These are phyloP conservation scores for Zizania latifolia DNA, from an alignment of 176 grass and related monocot genomes.

Conservation along the genomic window DNA sequence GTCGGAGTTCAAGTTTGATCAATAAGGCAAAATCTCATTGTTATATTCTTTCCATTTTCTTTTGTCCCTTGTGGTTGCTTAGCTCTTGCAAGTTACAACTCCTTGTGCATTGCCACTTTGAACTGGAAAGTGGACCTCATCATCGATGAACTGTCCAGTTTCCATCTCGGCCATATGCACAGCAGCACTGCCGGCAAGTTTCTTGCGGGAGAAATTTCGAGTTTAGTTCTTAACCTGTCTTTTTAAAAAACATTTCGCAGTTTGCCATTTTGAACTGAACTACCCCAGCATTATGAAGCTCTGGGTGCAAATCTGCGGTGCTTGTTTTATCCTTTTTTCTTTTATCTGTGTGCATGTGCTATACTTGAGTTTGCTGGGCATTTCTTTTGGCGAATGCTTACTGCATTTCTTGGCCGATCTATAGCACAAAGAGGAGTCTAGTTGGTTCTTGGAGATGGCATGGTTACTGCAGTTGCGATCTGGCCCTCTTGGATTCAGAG, in stretches of 20 bases:
- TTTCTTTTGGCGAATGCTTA: too few relatives aligned
- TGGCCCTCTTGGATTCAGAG: too few relatives aligned
- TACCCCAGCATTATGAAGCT: not conserved
- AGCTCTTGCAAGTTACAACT: constrained; percentile 1
- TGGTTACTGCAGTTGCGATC: too few relatives aligned
- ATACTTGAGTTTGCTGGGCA: not conserved
- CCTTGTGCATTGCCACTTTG: not conserved
- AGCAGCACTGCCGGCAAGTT: not conserved
- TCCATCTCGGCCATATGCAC: not conserved
- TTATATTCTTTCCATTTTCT: not conserved
- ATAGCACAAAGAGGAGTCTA: too few relatives aligned
- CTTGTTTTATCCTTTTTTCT: not conserved
- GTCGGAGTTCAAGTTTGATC: too few relatives aligned
- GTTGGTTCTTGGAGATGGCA: too few relatives aligned
- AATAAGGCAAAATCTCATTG: not conserved
- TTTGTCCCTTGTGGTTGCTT: not conserved
- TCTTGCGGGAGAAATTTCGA: not conserved
- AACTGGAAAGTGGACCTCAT: not conserved
- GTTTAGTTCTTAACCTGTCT: not conserved
- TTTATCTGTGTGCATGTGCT: not conserved
- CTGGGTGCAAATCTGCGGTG: not conserved
- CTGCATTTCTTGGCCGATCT: too few relatives aligned
- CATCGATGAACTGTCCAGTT: not conserved
- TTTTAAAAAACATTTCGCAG: not conserved
- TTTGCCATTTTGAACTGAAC: not conserved